Base-by-base conservation (phyloP, 306 rosid species). In the Vigna mungo region DNA sequence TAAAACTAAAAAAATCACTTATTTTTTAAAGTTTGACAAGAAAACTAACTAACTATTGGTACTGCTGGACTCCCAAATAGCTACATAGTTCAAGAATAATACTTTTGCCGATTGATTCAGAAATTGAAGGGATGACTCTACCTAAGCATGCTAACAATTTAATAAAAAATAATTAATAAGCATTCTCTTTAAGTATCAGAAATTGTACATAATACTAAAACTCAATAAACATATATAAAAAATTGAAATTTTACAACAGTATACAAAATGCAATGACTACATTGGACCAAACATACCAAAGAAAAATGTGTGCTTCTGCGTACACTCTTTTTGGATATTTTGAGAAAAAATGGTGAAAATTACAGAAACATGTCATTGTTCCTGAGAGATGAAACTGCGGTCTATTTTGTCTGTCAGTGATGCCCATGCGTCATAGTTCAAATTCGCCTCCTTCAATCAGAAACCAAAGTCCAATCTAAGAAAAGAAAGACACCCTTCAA, bases 381-480 rank as follows among this genome's bases (percentile, higher is more conserved):
- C 15, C 41, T 6, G 9, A 25, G 18, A 59, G 65, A 27, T 27
- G 9, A 61, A 34, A 30, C 39, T 7, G 14, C 3, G 54, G 54
- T 3, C 2, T 62, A 32, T 34, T 8, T 62, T 9, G 27, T 64
- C 30, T 52, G 14, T 17, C 32, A 21, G 8, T 21, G 6, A 48
- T 65, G 20, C 18, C 9, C 46, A 10, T 10, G 4, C 37, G 27
- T 21, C 55, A 65, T 16, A 53, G 32, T 53, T 66, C 43, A 34
- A 2, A 47, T 69, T 59, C 77, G 48, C 11, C 4, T 15, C 23
- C 53, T 36, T 51, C 21, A 51, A 15, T 55, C 48, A 77, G 14
- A 71, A 61, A 71, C 65, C 53, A 23, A 49, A 41, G 48, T 16
- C 58, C 58, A 49, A 52, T 62, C 73, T 8, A 53, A 27, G 39